Base-by-base conservation (phyloP, 257 asterid species). In the Solanum arcanum region DNA sequence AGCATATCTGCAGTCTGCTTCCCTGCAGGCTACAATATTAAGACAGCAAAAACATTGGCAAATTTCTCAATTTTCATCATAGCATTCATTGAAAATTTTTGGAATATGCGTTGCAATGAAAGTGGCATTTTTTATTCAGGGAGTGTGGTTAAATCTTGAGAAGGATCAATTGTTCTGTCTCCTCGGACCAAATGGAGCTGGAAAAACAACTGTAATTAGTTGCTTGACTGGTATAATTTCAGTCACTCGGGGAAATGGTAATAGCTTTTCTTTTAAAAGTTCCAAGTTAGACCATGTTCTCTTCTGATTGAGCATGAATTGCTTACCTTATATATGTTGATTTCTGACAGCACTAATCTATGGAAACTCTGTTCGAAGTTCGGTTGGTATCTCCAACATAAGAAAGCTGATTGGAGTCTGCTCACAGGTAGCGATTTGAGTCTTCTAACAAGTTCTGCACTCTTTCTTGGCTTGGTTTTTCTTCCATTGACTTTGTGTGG, bases 141-240 rank as follows among this genome's bases (percentile, higher is more conserved):
- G 86, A 16, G 27, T 91, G 3, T 91, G 90, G 90, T 77, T 91
- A 62, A 91, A 91, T 87, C 87, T 88, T 75, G 89, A 91, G 23
- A 91, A 86, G 84, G 86, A 90, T 87, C 93, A 91, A 80, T 80
- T 91, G 39, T 88, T 88, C 74, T 90, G 90, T 82, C 87, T 88
- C 56, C 76, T 90, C 1, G 93, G 93, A 31, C 92, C 93, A 62
- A 91, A 91, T 88, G 92, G 93, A 39, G 93, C 92, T 11, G 93
- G 93, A 16, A 91, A 91, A 83, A 88, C 93, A 29, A 91, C 92
- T 35, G 81, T 84, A n/a, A 91, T 91, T 46, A 87, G 88, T 84
- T 91, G 92, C 72, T 86, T 91, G 78, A 91, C 90, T n/a, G 93
- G 93, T 49, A 87, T 91, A 39, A 90, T 86, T 49, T 87, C 91